Percentiles rank a stretch among this genome's conserved stretches.
Evolutionary conservation across 169 alveolate species (phyloP).

Genomic region (Theileria sp.): DNA sequence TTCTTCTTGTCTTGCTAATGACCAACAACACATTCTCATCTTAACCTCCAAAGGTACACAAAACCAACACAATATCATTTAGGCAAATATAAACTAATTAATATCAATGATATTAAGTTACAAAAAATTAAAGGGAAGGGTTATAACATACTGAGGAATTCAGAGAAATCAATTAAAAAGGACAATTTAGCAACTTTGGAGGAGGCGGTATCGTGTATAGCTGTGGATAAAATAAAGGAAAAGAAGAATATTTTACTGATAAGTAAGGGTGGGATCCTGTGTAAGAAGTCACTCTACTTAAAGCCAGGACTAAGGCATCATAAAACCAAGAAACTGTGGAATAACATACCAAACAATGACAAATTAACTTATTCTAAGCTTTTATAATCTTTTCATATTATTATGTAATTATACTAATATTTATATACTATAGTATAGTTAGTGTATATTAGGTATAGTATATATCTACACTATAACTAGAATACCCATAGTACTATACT

Average conservation of each 20-base stretch:
- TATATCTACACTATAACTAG: too few relatives aligned
- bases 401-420: too few relatives aligned
- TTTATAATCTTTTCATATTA: background rate
- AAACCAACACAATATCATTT: background rate
- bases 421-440: background rate
- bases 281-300: slow-evolving; percentile 43
- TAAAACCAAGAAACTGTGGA: slow-evolving; percentile 56
- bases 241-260: slow-evolving; percentile 1
- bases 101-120: slow-evolving; percentile 28
- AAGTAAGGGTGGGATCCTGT: slow-evolving; percentile 45
- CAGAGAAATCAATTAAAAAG: background rate
- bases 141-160: slow-evolving; percentile 41
- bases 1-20: background rate
- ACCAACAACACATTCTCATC: background rate
- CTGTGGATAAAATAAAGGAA: background rate
- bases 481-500: too few relatives aligned
- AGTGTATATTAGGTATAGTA: too few relatives aligned
- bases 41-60: background rate
- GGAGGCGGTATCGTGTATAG: background rate
- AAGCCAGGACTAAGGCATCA: slow-evolving; percentile 44
- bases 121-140: slow-evolving; percentile 51
- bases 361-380: background rate
- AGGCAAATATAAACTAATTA: slow-evolving; percentile 47
- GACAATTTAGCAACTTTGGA: background rate
- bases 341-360: slow-evolving; percentile 13